Conservation (phyloP, 768 basidiomycete species). For the Macrolepiota dolichaula region DNA sequence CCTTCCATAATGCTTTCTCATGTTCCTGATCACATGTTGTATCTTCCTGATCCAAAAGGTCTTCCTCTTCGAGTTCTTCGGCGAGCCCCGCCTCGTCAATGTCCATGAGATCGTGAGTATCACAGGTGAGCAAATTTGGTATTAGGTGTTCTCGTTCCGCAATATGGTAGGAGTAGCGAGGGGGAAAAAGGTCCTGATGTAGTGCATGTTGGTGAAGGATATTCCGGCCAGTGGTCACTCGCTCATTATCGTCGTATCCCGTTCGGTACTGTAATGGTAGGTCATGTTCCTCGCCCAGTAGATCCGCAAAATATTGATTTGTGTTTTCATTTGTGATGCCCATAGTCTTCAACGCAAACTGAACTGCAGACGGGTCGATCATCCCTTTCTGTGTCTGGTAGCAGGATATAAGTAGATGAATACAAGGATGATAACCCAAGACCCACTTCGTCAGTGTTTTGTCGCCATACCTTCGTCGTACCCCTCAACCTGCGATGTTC, state of each 20-base stretch:
- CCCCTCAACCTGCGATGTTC: conserved; percentile 57
- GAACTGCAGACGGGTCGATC: conserved; percentile 31
- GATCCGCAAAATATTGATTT: conserved; percentile 35
- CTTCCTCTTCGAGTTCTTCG: conserved; percentile 42
- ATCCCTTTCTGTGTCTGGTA: conserved; percentile 33
- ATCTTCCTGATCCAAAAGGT: conserved; percentile 35
- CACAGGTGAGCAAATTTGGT: too few species aligned
- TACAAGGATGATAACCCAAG: background rate
- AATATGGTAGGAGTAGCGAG: conserved; percentile 9
- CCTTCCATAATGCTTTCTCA: conserved; percentile 40
- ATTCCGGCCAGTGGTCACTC: background rate
- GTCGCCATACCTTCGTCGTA: conserved; percentile 59
- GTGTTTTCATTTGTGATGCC: conserved; percentile 35
- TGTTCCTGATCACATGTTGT: conserved; percentile 23
- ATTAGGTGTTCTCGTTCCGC: background rate
- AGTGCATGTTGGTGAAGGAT: conserved; percentile 1
- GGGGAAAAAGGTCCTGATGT: conserved; percentile 3
- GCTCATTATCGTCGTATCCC: conserved; percentile 16
- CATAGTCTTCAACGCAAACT: conserved; percentile 46
- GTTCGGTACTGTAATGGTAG: conserved; percentile 12
- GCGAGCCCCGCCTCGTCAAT: conserved; percentile 20
- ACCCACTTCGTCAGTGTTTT: conserved; percentile 38
- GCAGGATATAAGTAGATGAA: background rate
- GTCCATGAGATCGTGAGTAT: conserved; percentile 17
- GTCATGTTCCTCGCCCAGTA: conserved; percentile 20